A percentile compares a stretch with the other conserved stretches of the same genome.
phyloP scores from a whole-genome alignment of 148 eudicot genomes.

The Polygonum aviculare region DNA sequence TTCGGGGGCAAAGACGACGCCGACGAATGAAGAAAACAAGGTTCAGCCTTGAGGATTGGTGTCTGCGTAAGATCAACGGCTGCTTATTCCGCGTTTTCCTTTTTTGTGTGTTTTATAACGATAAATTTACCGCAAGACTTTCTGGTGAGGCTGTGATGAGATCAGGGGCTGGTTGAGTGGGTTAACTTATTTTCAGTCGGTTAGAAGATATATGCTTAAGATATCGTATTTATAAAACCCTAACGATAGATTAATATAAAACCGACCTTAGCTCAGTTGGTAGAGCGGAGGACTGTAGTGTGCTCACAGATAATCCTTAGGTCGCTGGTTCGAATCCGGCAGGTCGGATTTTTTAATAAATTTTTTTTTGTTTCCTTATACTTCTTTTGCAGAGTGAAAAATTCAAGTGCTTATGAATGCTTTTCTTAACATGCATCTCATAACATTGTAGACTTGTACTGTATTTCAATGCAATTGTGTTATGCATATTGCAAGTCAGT shows the following conservation, averaged over 20 bases:
- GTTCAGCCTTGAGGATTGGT: not conserved
- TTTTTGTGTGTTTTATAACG: not conserved
- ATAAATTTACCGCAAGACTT: not conserved
- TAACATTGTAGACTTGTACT: too few species aligned
- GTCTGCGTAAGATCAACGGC: conserved; percentile 1
- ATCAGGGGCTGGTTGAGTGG: not conserved
- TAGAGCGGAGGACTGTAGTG: conserved; percentile 12
- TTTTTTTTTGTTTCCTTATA: not conserved
- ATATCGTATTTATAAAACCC: too few species aligned
- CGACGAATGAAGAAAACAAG: not conserved
- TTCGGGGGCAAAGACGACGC: not conserved
- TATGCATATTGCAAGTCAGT: too few species aligned
- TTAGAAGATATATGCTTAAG: too few species aligned
- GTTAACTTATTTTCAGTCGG: not conserved
- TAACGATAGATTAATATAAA: not conserved
- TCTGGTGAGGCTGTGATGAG: not conserved
- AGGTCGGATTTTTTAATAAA: not conserved
- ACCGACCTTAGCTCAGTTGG: conserved; percentile 12
- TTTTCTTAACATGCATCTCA: too few species aligned
- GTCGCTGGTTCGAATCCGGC: not conserved
- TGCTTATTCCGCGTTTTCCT: conserved; percentile 8
- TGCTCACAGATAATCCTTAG: not conserved
- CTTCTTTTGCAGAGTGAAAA: too few species aligned
- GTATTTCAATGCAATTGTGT: too few species aligned
- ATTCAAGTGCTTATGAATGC: too few species aligned